A percentile compares a stretch with the other conserved stretches of the same genome.
Evolutionary conservation across 169 alveolate genomes (phyloP).

Genomic region (Amoebophrya sp.): DNA sequence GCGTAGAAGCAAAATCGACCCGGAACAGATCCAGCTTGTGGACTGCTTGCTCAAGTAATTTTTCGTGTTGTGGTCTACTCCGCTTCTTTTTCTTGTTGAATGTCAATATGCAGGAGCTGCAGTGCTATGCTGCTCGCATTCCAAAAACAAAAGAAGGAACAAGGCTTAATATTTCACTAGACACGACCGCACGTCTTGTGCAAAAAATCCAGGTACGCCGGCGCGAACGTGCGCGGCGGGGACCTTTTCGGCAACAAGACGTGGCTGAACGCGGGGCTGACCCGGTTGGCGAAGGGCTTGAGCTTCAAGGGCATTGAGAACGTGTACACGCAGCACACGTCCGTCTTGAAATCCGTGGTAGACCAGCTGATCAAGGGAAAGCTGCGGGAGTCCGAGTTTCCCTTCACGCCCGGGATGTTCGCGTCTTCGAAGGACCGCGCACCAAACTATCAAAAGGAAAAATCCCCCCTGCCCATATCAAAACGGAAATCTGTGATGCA

Average conservation of each 20-base stretch:
- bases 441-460: too few relatives aligned
- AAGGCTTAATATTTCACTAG: too few relatives aligned
- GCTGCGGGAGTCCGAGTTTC: neutral
- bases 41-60: neutral
- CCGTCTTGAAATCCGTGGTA: constrained; percentile 49
- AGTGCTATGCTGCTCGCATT: too few relatives aligned
- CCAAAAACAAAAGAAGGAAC: too few relatives aligned
- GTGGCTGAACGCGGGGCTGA: constrained; percentile 33
- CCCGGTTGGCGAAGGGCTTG: neutral
- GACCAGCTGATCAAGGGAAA: neutral
- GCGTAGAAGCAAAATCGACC: neutral
- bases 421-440: neutral
- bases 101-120: too few relatives aligned
- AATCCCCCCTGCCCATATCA: too few relatives aligned
- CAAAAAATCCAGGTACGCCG: constrained; percentile 63
- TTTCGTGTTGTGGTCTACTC: too few relatives aligned
- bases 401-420: neutral
- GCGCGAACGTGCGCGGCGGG: constrained; percentile 62
- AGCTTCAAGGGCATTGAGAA: constrained; percentile 59
- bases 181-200: too few relatives aligned
- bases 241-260: constrained; percentile 72
- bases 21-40: neutral
- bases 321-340: constrained; percentile 79
- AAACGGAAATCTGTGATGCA: too few relatives aligned
- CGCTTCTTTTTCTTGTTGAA: too few relatives aligned